phyloP scores from a whole-genome alignment of 1,284 basidiomycete species.

The Ganoderma leucocontextum region DNA sequence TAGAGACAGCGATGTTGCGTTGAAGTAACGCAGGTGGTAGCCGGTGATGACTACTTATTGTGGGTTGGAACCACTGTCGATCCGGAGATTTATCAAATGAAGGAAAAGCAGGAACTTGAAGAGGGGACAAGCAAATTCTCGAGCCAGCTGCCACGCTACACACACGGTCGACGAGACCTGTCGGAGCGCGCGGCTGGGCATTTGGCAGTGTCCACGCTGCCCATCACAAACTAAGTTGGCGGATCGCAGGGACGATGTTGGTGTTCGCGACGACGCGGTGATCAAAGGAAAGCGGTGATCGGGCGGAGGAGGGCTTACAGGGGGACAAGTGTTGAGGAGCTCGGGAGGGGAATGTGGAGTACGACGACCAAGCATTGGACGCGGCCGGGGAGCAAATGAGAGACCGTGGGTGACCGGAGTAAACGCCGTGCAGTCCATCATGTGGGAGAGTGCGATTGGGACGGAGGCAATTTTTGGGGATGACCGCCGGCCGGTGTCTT shows the following conservation, averaged over 20 bases:
- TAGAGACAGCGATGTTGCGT: too few relatives aligned
- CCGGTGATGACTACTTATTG: too few relatives aligned
- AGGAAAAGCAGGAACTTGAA: background rate
- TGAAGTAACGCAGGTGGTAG: too few relatives aligned
- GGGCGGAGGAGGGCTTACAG: background rate
- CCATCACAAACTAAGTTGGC: slow-evolving; percentile 13
- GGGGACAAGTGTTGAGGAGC: background rate
- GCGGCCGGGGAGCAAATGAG: slow-evolving; percentile 32
- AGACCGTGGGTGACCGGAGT: slow-evolving; percentile 27
- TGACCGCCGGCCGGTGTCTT: slow-evolving; percentile 30
- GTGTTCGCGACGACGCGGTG: background rate
- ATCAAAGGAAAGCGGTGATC: background rate
- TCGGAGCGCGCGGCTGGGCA: slow-evolving; percentile 6
- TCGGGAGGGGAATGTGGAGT: too few relatives aligned
- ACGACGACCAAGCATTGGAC: background rate
- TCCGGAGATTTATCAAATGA: background rate
- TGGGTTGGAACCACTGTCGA: too few relatives aligned
- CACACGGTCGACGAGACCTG: background rate
- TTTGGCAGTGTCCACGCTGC: background rate
- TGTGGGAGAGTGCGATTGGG: slow-evolving; percentile 18
- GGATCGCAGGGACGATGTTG: background rate
- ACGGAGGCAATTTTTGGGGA: slow-evolving; percentile 10
- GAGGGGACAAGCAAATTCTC: background rate
- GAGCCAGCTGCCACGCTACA: too few relatives aligned
- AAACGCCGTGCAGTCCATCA: slow-evolving; percentile 5